Evolutionary conservation across 2,329 filamentous ascomycete species (phyloP), one percentile per base, ranked within the genome.

Genomic region (Alternaria brassicicola): DNA sequence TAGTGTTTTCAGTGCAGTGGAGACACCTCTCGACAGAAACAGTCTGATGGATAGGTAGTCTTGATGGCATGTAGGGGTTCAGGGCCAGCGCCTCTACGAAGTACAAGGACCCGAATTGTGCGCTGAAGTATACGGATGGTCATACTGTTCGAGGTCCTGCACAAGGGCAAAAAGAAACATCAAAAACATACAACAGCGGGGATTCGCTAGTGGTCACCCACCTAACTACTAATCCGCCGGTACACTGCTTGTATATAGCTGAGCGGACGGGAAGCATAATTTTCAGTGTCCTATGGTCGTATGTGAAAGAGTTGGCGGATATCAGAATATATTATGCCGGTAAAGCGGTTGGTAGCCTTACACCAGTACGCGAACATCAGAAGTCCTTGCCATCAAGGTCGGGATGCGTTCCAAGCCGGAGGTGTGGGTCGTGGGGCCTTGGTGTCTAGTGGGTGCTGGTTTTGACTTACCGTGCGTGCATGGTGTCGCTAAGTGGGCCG

Each of bases 261-360:
- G 8, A 36, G 35, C 8, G 8, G 35, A 36, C n/a, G n/a, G 33
- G 33, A 17, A 4, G 9, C 1, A 15, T 19, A 23, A 39, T 39
- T 39, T 39, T 23, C 36, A 39, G 10, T 23, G 36, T 39, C 19
- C 36, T 23, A 39, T 39, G 36, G 36, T 39, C 19, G 36, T 39
- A 23, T 39, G 36, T 31, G 43, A 2, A 31, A 1, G 28, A 12
- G 12, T 1, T 2, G 2, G 17, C 23, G 12, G 17, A 0, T n/a
- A 12, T 19, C 4, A 0, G 2, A 3, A 1, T 1, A n/a, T 2
- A 23, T 33, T 1, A 2, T 2, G 9, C 28, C 28, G 12, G 6
- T 0, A 0, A 10, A 4, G 1, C n/a, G 0, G 0, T 3, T 2
- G 1, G 0, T 2, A 1, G 19, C 28, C 2, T 6, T 30, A 2